phyloP scores from a whole-genome alignment of 2,329 filamentous ascomycete species.

The Cladorrhinum sp. region DNA sequence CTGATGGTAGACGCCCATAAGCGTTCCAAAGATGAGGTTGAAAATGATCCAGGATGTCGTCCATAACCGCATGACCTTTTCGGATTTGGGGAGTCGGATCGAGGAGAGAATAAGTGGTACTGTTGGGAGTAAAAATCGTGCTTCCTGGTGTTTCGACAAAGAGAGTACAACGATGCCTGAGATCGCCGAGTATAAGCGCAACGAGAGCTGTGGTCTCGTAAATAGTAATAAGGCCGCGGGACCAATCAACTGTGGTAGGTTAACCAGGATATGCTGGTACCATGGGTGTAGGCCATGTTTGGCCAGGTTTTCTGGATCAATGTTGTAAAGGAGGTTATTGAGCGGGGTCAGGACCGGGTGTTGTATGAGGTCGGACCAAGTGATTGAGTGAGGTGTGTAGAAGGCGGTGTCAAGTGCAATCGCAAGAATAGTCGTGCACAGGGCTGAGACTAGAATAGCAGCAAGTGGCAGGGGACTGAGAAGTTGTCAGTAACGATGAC shows the following conservation, averaged over 20 bases:
- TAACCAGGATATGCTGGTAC: constrained; percentile 72
- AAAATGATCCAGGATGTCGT: constrained; percentile 64
- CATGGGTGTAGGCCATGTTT: constrained; percentile 74
- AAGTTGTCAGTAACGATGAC: constrained; percentile 10
- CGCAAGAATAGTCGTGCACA: constrained; percentile 68
- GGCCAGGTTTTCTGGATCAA: constrained; percentile 65
- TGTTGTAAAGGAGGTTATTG: constrained; percentile 77
- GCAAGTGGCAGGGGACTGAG: constrained; percentile 58
- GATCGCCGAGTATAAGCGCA: constrained; percentile 69
- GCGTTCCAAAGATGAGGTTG: constrained; percentile 62
- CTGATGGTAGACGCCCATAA: constrained; percentile 83
- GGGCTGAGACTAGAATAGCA: constrained; percentile 61
- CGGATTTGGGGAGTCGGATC: constrained; percentile 60
- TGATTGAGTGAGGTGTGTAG: constrained; percentile 64
- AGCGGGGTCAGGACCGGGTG: constrained; percentile 71
- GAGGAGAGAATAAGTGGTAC: constrained; percentile 76
- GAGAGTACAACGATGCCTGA: constrained; percentile 70
- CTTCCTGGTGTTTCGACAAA: constrained; percentile 75
- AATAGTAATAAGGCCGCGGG: constrained; percentile 64
- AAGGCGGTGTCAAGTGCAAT: constrained; percentile 83
- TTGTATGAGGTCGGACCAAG: constrained; percentile 60
- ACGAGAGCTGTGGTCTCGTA: constrained; percentile 53
- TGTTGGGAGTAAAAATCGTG: constrained; percentile 72
- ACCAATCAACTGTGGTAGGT: constrained; percentile 69
- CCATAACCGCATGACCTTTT: constrained; percentile 52